Conservation (phyloP, 495 filamentous ascomycete genomes). For the Aspergillus ellipticus region DNA sequence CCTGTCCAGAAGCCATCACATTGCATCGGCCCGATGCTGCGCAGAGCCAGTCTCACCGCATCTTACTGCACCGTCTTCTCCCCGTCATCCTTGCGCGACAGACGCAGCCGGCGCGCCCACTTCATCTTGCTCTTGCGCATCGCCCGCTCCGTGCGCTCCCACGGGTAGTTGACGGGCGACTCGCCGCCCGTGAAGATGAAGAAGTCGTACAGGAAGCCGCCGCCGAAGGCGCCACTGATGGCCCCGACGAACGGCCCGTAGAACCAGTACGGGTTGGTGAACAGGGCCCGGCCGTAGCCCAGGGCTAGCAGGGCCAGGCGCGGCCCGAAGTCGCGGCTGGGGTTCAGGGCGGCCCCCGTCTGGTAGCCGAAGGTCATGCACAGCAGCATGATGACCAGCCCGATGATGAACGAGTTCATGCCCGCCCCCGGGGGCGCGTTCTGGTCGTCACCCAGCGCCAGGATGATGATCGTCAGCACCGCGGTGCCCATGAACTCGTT, state of each 20-base stretch:
- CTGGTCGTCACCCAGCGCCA: slow-evolving; percentile 53
- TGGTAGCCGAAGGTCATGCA: slow-evolving; percentile 45
- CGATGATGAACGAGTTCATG: slow-evolving; percentile 48
- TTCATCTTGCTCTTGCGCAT: slow-evolving; percentile 32
- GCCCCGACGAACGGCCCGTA: slow-evolving; percentile 49
- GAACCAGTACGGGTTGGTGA: slow-evolving; percentile 47
- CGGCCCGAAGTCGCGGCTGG: slow-evolving; percentile 50
- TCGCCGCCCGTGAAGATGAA: slow-evolving; percentile 52
- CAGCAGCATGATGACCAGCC: slow-evolving; percentile 40
- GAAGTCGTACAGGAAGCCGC: slow-evolving; percentile 49
- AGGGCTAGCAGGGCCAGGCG: slow-evolving; percentile 38
- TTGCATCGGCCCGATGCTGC: no score
- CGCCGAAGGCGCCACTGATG: slow-evolving; percentile 40
- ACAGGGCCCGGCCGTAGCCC: slow-evolving; percentile 41
- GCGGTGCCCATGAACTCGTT: slow-evolving; percentile 48
- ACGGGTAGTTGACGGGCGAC: slow-evolving; percentile 49
- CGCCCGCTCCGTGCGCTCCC: slow-evolving; percentile 34
- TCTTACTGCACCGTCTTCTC: slow-evolving; percentile 1
- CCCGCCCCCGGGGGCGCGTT: slow-evolving; percentile 54
- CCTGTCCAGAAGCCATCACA: no score
- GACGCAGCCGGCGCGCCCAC: slow-evolving; percentile 28
- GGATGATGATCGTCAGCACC: slow-evolving; percentile 42
- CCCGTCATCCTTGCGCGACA: slow-evolving; percentile 8
- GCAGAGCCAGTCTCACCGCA: not conserved
- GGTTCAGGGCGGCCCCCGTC: slow-evolving; percentile 47